These are phyloP conservation scores for Plenodomus biglobosus DNA, from an alignment of 2,329 filamentous ascomycete species.

Conservation along the genomic window DNA sequence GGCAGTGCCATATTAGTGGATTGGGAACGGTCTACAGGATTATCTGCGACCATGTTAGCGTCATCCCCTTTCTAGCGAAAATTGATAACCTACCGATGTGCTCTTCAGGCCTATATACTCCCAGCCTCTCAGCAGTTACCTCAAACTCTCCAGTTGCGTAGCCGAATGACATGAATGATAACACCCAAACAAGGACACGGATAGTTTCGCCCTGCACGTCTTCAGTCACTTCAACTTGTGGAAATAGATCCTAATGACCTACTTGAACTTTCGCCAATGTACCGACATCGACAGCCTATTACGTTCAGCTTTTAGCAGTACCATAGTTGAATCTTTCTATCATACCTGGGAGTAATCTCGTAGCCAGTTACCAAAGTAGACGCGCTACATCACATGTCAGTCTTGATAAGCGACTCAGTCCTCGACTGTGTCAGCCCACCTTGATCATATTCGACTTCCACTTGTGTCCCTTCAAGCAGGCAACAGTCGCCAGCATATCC, in stretches of 20 bases:
- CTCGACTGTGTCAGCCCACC: conserved; percentile 14
- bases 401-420: conserved; percentile 1
- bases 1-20: conserved; percentile 1
- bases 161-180: conserved; percentile 59
- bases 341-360: conserved; percentile 58
- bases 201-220: conserved; percentile 51
- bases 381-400: conserved; percentile 33
- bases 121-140: conserved; percentile 56
- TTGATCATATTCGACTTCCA: conserved; percentile 52
- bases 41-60: conserved; percentile 23
- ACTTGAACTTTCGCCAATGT: conserved; percentile 55
- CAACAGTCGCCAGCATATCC: conserved; percentile 53
- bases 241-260: conserved; percentile 5
- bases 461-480: conserved; percentile 48
- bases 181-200: conserved; percentile 57
- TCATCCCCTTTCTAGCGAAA: neutral
- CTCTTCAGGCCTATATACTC: conserved; percentile 53
- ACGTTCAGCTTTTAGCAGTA: conserved; percentile 20
- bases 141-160: conserved; percentile 61
- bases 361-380: conserved; percentile 51
- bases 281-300: conserved; percentile 56
- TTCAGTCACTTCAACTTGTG: conserved; percentile 21
- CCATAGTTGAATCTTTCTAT: conserved; percentile 12
- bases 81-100: conserved; percentile 41
- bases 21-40: conserved; percentile 16